A percentile compares a stretch with the other conserved stretches of the same genome.
phyloP scores from a whole-genome alignment of 2,329 filamentous ascomycete genomes.

The Capronia coronata region DNA sequence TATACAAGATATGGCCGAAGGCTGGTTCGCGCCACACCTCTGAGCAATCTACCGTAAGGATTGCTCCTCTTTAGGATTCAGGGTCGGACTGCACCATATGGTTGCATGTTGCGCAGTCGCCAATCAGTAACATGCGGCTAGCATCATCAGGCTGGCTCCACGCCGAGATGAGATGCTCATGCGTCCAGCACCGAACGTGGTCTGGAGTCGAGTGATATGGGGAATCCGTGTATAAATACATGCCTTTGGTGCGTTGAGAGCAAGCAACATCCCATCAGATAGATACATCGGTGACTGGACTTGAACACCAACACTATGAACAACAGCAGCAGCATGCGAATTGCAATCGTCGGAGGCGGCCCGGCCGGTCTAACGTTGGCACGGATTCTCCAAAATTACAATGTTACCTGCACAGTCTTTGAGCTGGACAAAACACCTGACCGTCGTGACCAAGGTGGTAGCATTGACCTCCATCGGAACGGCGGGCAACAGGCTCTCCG shows the following conservation, averaged over 20 bases:
- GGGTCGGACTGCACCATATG: background rate
- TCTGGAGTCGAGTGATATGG: background rate
- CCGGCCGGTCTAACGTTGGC: slow-evolving; percentile 48
- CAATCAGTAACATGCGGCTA: background rate
- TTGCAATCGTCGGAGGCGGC: slow-evolving; percentile 48
- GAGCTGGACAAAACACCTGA: slow-evolving; percentile 40
- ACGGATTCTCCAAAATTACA: slow-evolving; percentile 46
- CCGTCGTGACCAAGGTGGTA: slow-evolving; percentile 47
- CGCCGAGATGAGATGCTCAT: background rate
- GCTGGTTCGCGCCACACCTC: too few relatives aligned
- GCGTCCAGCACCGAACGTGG: background rate
- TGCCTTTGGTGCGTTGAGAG: too few relatives aligned
- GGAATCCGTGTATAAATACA: background rate
- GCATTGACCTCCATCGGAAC: slow-evolving; percentile 49
- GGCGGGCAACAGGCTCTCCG: slow-evolving; percentile 49
- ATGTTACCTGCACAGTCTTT: slow-evolving; percentile 46
- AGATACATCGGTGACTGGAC: background rate
- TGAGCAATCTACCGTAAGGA: background rate
- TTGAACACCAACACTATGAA: slow-evolving; percentile 16
- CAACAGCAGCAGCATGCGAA: slow-evolving; percentile 22
- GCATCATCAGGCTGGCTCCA: background rate
- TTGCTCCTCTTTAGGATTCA: background rate
- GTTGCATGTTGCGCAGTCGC: background rate
- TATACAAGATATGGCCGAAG: background rate
- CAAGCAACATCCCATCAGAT: background rate